Evolutionary conservation across 768 basidiomycete species (phyloP).

Genomic region (Amanita muscaria): DNA sequence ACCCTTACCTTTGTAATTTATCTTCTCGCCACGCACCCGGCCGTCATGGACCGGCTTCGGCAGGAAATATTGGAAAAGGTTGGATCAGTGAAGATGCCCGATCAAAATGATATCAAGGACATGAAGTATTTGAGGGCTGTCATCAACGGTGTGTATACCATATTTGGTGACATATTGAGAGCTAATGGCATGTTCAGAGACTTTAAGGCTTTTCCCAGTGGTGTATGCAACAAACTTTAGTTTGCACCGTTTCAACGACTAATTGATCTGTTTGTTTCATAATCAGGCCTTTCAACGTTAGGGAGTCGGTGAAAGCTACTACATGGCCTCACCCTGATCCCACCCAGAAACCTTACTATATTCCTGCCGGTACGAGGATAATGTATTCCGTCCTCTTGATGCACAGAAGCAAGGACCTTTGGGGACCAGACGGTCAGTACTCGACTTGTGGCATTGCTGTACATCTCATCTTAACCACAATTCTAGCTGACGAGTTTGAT

Average conservation of each 20-base stretch:
- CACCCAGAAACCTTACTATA: slow-evolving; percentile 39
- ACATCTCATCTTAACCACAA: not conserved
- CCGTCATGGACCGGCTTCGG: slow-evolving; percentile 37
- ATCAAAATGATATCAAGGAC: slow-evolving; percentile 46
- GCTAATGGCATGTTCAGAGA: slow-evolving; percentile 25
- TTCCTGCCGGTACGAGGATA: slow-evolving; percentile 41
- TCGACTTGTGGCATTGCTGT: not conserved
- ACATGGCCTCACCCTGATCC: slow-evolving; percentile 40
- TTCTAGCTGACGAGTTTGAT: slow-evolving; percentile 54
- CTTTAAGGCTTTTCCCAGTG: slow-evolving; percentile 45
- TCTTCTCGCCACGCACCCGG: slow-evolving; percentile 43
- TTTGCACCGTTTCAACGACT: too few species aligned
- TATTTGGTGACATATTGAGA: not conserved
- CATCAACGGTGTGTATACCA: slow-evolving; percentile 40
- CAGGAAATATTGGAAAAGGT: slow-evolving; percentile 48
- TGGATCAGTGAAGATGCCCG: slow-evolving; percentile 39
- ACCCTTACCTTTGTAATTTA: slow-evolving; percentile 35
- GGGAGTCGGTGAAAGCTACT: slow-evolving; percentile 38
- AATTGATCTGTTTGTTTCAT: too few species aligned
- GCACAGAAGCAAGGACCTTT: slow-evolving; percentile 58
- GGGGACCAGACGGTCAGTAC: slow-evolving; percentile 59
- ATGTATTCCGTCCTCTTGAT: slow-evolving; percentile 54
- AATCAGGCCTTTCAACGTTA: slow-evolving; percentile 45
- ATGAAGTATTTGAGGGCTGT: slow-evolving; percentile 61
- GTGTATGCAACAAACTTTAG: slow-evolving; percentile 36